Conservation (phyloP, 2,329 filamentous ascomycete species). For the Xylaria hypoxylon region DNA sequence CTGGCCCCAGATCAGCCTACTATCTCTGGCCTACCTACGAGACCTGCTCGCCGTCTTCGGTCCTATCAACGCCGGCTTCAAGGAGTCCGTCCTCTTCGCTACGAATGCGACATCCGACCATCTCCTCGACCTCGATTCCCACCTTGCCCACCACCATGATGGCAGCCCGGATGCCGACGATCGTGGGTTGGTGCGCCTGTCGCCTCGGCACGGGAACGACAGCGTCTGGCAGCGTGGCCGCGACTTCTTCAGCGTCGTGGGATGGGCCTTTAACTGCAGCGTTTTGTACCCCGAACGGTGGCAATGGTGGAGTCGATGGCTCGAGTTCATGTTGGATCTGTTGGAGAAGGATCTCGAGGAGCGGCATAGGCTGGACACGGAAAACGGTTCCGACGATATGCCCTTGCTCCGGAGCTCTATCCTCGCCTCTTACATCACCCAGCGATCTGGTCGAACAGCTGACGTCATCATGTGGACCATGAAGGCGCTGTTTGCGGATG, state of each 20-base stretch:
- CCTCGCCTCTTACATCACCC: slow-evolving; percentile 68
- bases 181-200: slow-evolving; percentile 64
- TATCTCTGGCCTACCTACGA: slow-evolving; percentile 77
- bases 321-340: slow-evolving; percentile 82
- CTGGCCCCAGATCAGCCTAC: slow-evolving; percentile 70
- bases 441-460: slow-evolving; percentile 59
- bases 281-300: slow-evolving; percentile 78
- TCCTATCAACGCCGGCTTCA: slow-evolving; percentile 75
- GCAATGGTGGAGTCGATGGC: slow-evolving; percentile 83
- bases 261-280: slow-evolving; percentile 95
- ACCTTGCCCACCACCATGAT: slow-evolving; percentile 60
- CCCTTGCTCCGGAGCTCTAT: slow-evolving; percentile 65
- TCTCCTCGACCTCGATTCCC: slow-evolving; percentile 59
- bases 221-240: slow-evolving; percentile 81
- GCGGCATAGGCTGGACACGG: slow-evolving; percentile 62
- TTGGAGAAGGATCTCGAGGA: slow-evolving; percentile 77
- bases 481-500: slow-evolving; percentile 76
- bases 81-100: slow-evolving; percentile 77
- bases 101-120: slow-evolving; percentile 50
- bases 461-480: slow-evolving; percentile 65
- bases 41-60: slow-evolving; percentile 74
- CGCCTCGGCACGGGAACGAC: slow-evolving; percentile 70
- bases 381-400: slow-evolving; percentile 49
- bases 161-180: slow-evolving; percentile 64
- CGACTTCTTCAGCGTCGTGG: slow-evolving; percentile 89